Evolutionary conservation across 2,329 filamentous ascomycete genomes (phyloP).

Genomic region (Lachnellula subtilissima): DNA sequence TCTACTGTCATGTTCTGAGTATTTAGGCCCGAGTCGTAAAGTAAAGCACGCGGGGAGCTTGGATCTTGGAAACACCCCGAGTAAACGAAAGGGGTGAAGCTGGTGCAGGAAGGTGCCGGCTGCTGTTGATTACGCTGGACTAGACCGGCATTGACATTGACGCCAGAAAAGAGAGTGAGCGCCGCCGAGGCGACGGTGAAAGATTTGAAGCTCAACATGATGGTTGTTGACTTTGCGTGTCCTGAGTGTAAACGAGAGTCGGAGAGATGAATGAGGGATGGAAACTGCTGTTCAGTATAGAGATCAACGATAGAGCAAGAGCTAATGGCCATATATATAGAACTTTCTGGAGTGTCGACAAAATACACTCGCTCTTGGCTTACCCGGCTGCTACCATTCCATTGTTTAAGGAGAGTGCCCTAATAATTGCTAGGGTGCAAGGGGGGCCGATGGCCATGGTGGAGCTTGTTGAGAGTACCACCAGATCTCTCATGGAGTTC

Average conservation of each 20-base stretch:
- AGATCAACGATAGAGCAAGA: neutral
- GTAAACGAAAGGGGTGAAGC: conserved; percentile 33
- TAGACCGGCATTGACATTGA: conserved; percentile 13
- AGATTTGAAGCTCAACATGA: conserved; percentile 17
- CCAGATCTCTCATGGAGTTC: no score
- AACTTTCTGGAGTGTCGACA: neutral
- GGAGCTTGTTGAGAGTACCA: no score
- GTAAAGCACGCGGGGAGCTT: conserved; percentile 26
- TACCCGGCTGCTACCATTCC: neutral
- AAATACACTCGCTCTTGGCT: neutral
- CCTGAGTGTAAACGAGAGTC: neutral
- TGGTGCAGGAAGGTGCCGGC: conserved; percentile 24
- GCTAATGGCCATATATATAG: neutral
- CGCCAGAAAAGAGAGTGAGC: conserved; percentile 17
- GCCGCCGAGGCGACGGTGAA: conserved; percentile 21
- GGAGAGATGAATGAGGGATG: no score
- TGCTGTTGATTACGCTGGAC: conserved; percentile 17
- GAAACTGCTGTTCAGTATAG: neutral
- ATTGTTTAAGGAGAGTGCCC: no score
- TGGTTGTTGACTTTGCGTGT: neutral
- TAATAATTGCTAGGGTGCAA: no score
- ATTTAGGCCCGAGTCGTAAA: conserved; percentile 26
- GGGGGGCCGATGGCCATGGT: no score
- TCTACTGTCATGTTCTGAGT: conserved; percentile 33
- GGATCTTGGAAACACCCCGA: conserved; percentile 33